phyloP scores from a whole-genome alignment of 331 rosid genomes.

The Stylosanthes scabra region DNA sequence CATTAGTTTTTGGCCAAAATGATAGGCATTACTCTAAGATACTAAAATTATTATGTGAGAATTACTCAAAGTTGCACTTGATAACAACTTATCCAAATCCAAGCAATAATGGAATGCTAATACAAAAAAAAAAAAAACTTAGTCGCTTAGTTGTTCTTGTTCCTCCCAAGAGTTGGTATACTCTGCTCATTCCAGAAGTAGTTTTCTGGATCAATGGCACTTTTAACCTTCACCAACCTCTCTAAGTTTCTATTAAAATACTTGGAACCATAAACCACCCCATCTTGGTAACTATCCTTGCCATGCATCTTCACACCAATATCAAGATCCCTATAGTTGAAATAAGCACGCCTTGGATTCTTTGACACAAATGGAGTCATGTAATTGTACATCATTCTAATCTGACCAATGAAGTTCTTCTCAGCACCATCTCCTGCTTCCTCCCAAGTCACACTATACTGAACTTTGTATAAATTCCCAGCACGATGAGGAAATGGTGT shows the following conservation, averaged over 20 bases:
- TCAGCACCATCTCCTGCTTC: slow-evolving; percentile 38
- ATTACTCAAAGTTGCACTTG: background rate
- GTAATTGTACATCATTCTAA: slow-evolving; percentile 43
- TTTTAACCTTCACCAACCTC: slow-evolving; percentile 51
- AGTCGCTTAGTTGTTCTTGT: slow-evolving; percentile 12
- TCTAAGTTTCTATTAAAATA: slow-evolving; percentile 47
- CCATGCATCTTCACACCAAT: slow-evolving; percentile 47
- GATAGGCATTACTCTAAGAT: no score
- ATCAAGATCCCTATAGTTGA: slow-evolving; percentile 58
- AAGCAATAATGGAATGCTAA: background rate
- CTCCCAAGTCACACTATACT: slow-evolving; percentile 74
- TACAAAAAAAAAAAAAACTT: background rate
- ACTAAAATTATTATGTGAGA: no score
- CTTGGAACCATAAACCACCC: slow-evolving; percentile 46
- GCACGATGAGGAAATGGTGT: slow-evolving; percentile 82
- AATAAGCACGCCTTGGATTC: slow-evolving; percentile 57
- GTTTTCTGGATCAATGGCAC: slow-evolving; percentile 46
- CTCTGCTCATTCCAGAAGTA: slow-evolving; percentile 58
- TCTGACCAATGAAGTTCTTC: slow-evolving; percentile 24
- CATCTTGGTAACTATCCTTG: slow-evolving; percentile 39
- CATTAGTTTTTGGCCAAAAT: no score
- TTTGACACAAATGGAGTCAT: slow-evolving; percentile 57
- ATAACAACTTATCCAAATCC: background rate
- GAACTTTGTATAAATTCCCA: slow-evolving; percentile 73
- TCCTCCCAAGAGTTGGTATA: slow-evolving; percentile 40